Evolutionary conservation across 768 basidiomycete species (phyloP).

Genomic region (Mycena sanguinolenta): DNA sequence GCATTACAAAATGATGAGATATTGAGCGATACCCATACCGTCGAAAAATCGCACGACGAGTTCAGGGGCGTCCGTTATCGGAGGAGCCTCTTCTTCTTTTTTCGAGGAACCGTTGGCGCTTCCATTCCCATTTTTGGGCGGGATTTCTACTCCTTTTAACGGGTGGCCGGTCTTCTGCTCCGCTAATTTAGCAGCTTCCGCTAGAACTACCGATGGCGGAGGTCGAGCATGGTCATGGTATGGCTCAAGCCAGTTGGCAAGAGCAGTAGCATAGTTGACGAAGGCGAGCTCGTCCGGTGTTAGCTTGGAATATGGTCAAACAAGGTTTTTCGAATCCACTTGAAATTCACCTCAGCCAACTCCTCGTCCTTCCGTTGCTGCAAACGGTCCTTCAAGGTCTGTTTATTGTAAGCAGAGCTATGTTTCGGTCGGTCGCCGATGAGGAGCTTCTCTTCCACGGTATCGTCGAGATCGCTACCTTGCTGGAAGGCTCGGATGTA

Average conservation of each 20-base stretch:
- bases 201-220: slow-evolving; percentile 75
- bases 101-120: slow-evolving; percentile 63
- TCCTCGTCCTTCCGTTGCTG: slow-evolving; percentile 63
- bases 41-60: slow-evolving; percentile 72
- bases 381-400: slow-evolving; percentile 73
- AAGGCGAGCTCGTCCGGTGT: slow-evolving; percentile 73
- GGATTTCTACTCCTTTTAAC: slow-evolving; percentile 71
- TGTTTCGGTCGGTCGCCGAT: slow-evolving; percentile 86
- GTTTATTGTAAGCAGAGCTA: slow-evolving; percentile 61
- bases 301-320: slow-evolving; percentile 58
- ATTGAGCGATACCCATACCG: slow-evolving; percentile 49
- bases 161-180: slow-evolving; percentile 80
- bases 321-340: slow-evolving; percentile 2
- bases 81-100: slow-evolving; percentile 80
- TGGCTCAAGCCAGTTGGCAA: slow-evolving; percentile 83
- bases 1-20: neutral
- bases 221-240: slow-evolving; percentile 83
- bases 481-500: slow-evolving; percentile 85
- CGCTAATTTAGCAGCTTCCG: slow-evolving; percentile 80
- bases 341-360: slow-evolving; percentile 61
- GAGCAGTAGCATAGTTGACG: slow-evolving; percentile 68
- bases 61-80: slow-evolving; percentile 72
- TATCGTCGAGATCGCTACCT: slow-evolving; percentile 85
- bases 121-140: slow-evolving; percentile 54
- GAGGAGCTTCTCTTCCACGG: slow-evolving; percentile 84